phyloP scores from a whole-genome alignment of 2,329 filamentous ascomycete genomes.

The Diaporthe vaccinii region DNA sequence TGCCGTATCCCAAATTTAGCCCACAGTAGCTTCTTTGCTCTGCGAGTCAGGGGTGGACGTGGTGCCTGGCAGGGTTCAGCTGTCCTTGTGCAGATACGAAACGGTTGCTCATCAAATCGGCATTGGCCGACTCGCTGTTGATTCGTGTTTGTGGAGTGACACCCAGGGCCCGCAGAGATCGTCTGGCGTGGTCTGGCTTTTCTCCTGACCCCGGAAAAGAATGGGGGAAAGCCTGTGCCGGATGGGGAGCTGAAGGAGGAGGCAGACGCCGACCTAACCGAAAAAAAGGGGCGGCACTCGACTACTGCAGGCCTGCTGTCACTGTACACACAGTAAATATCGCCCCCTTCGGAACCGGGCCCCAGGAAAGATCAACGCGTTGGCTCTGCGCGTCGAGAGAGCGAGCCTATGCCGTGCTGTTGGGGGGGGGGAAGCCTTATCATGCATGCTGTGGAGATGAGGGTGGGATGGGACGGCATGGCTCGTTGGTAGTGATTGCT shows the following conservation, averaged over 20 bases:
- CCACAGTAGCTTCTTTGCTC: slow-evolving; percentile 16
- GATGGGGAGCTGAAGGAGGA: slow-evolving; percentile 25
- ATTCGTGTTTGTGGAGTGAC: slow-evolving; percentile 37
- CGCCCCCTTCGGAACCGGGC: slow-evolving; percentile 10
- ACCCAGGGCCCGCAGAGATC: slow-evolving; percentile 27
- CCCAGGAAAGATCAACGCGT: slow-evolving; percentile 3
- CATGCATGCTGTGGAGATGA: slow-evolving; percentile 7
- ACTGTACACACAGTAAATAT: neutral
- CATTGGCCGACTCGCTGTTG: slow-evolving; percentile 35
- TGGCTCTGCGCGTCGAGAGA: neutral
- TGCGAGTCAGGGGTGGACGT: slow-evolving; percentile 27
- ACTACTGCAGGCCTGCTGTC: neutral
- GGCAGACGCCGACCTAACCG: slow-evolving; percentile 12
- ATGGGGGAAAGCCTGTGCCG: neutral
- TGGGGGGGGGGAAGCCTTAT: slow-evolving; percentile 22
- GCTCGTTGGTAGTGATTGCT: neutral
- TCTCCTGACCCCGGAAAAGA: slow-evolving; percentile 8
- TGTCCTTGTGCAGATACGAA: slow-evolving; percentile 34
- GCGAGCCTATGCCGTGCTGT: neutral
- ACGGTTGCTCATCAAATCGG: slow-evolving; percentile 32
- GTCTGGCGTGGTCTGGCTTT: slow-evolving; percentile 29
- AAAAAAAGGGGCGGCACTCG: slow-evolving; percentile 15
- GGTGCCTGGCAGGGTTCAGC: slow-evolving; percentile 23
- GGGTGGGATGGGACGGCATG: slow-evolving; percentile 5
- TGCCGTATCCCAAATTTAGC: slow-evolving; percentile 35